Conservation (phyloP, 2,329 filamentous ascomycete genomes). For the Penicillium italicum region DNA sequence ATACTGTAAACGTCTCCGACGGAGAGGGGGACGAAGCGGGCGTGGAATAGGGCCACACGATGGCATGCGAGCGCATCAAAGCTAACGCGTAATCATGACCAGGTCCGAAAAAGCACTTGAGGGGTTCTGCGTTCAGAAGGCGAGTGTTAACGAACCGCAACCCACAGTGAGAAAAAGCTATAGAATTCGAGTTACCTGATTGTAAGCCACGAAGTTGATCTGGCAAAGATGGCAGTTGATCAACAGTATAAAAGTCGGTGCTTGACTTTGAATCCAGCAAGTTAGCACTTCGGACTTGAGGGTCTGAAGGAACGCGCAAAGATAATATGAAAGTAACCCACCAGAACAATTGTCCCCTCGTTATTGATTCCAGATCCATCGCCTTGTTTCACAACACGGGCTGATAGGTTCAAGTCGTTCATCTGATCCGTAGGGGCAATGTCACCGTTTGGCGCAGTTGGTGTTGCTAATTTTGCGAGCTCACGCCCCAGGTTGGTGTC, state of each 20-base stretch:
- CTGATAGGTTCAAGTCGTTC: constrained; percentile 33
- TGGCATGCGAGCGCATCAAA: constrained; percentile 74
- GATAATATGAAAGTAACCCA: constrained; percentile 17
- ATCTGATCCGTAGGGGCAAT: constrained; percentile 17
- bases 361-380: constrained; percentile 31
- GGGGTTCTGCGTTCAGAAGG: constrained; percentile 48
- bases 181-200: constrained; percentile 53
- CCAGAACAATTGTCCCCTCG: constrained; percentile 38
- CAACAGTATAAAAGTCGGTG: constrained; percentile 79
- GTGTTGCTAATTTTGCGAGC: constrained; percentile 14
- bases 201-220: constrained; percentile 67
- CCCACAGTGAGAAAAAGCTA: constrained; percentile 5
- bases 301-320: constrained; percentile 5
- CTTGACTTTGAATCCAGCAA: constrained; percentile 57
- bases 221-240: constrained; percentile 77
- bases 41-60: constrained; percentile 82
- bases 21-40: constrained; percentile 28
- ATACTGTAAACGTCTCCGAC: constrained; percentile 70
- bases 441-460: constrained; percentile 12
- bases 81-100: constrained; percentile 71
- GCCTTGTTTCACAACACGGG: constrained; percentile 37
- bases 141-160: constrained; percentile 12
- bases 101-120: constrained; percentile 63
- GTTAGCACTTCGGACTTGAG: constrained; percentile 11
- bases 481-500: constrained; percentile 19